phyloP scores from a whole-genome alignment of 106 monocot species.

The Ottelia alismoides region DNA sequence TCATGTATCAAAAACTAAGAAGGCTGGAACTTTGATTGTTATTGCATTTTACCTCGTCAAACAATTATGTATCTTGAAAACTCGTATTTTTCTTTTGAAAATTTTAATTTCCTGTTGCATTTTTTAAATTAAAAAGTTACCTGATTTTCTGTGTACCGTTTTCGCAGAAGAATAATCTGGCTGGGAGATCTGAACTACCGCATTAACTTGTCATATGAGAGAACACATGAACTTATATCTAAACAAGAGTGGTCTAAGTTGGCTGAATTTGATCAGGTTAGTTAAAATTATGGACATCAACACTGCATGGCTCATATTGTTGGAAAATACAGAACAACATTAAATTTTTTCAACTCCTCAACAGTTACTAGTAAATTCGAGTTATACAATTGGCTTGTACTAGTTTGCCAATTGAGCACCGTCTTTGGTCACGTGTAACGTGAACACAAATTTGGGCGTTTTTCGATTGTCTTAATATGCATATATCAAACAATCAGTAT shows the following conservation, averaged over 20 bases:
- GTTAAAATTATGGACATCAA: neutral
- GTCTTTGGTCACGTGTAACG: neutral
- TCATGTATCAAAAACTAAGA: too few species aligned
- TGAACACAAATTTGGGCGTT: neutral
- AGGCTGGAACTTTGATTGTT: too few species aligned
- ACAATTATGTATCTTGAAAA: too few species aligned
- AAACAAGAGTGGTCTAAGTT: constrained; percentile 45
- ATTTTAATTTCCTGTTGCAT: neutral
- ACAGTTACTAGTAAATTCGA: neutral
- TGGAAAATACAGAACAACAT: neutral
- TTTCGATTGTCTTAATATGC: neutral
- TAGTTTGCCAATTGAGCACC: neutral
- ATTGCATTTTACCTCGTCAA: too few species aligned
- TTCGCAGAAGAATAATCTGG: constrained; percentile 82
- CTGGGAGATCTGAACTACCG: constrained; percentile 95
- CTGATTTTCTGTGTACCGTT: too few species aligned
- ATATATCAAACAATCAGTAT: neutral
- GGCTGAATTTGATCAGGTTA: constrained; percentile 69
- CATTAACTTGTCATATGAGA: constrained; percentile 62
- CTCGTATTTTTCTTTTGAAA: too few species aligned
- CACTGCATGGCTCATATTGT: neutral
- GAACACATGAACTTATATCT: constrained; percentile 48
- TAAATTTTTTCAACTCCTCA: neutral
- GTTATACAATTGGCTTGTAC: neutral
- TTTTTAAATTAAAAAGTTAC: neutral